phyloP scores from a whole-genome alignment of 2,329 filamentous ascomycete genomes.

The Arthrobotrys conoides region DNA sequence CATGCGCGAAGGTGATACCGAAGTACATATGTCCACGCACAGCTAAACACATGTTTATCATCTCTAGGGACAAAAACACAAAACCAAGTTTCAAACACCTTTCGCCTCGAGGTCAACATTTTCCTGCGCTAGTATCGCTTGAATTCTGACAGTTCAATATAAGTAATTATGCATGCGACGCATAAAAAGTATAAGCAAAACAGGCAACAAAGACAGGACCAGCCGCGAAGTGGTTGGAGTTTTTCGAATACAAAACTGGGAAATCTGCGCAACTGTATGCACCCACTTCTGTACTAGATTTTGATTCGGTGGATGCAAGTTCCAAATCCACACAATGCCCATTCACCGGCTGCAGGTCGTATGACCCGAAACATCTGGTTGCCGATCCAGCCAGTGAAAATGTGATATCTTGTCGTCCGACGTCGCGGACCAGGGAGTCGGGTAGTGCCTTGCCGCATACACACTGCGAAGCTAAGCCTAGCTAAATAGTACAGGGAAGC shows the following conservation, averaged over 20 bases:
- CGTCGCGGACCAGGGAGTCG: slow-evolving; percentile 5
- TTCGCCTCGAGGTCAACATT: background rate
- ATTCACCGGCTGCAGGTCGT: slow-evolving; percentile 19
- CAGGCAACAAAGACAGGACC: background rate
- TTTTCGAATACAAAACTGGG: background rate
- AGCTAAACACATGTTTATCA: background rate
- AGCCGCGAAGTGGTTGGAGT: slow-evolving; percentile 10
- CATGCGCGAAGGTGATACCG: background rate
- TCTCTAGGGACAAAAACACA: background rate
- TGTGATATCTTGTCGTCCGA: slow-evolving; percentile 8
- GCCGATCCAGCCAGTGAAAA: slow-evolving; percentile 26
- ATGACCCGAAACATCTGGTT: slow-evolving; percentile 11
- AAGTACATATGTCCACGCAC: background rate
- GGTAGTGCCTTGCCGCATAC: slow-evolving; percentile 22
- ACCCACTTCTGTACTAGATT: background rate
- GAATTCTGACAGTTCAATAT: background rate
- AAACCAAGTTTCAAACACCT: slow-evolving; percentile 11
- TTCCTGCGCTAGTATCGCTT: slow-evolving; percentile 23
- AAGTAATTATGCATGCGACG: background rate
- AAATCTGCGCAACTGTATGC: background rate
- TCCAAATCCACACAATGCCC: slow-evolving; percentile 8
- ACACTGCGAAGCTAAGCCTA: background rate
- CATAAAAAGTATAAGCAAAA: background rate
- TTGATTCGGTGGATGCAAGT: slow-evolving; percentile 5
- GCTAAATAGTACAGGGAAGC: background rate